phyloP scores from a whole-genome alignment of 768 basidiomycete species.

The Russula sp. region DNA sequence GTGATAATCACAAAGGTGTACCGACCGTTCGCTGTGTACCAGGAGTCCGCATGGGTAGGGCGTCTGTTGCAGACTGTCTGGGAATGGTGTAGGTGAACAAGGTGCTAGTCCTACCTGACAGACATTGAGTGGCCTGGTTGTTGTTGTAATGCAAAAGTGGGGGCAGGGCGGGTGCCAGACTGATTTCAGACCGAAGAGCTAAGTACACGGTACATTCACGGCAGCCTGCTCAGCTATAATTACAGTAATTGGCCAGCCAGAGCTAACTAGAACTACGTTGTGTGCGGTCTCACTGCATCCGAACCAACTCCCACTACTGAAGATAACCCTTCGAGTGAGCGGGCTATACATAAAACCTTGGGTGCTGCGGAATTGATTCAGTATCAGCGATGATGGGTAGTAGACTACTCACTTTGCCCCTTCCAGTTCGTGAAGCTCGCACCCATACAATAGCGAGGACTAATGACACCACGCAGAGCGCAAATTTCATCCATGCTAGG shows the following conservation, averaged over 20 bases:
- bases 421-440: constrained; percentile 19
- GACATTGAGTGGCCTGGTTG: background rate
- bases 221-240: background rate
- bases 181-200: background rate
- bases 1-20: background rate
- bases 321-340: background rate
- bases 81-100: background rate
- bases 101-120: constrained; percentile 8
- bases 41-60: constrained; percentile 83
- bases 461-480: constrained; percentile 49
- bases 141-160: background rate
- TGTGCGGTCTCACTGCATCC: background rate
- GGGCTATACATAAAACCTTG: constrained; percentile 1
- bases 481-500: constrained; percentile 70
- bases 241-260: background rate
- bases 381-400: background rate
- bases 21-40: constrained; percentile 75
- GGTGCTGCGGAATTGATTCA: background rate
- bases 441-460: constrained; percentile 49
- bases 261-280: background rate
- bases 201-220: background rate
- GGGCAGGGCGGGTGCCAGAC: background rate
- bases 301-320: background rate
- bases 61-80: constrained; percentile 30
- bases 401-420: constrained; percentile 3